phyloP scores from a whole-genome alignment of 2,329 filamentous ascomycete genomes.

The Zymoseptoria crescenta region DNA sequence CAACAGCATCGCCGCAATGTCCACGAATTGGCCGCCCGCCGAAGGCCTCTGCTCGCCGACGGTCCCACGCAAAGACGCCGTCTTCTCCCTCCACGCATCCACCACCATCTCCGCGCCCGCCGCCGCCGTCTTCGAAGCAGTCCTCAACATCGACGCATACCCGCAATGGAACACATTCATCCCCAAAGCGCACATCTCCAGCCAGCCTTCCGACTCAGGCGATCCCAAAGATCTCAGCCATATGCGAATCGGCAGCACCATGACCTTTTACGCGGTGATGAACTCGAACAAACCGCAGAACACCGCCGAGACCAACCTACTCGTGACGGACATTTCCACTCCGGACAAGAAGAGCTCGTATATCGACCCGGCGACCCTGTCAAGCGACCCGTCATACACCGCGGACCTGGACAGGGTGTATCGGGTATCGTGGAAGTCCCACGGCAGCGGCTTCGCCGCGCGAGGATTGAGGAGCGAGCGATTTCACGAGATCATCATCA shows the following conservation, averaged over 20 bases:
- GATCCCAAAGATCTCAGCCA: slow-evolving; percentile 4
- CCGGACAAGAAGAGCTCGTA: slow-evolving; percentile 18
- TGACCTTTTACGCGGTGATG: slow-evolving; percentile 24
- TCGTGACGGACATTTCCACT: slow-evolving; percentile 22
- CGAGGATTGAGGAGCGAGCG: slow-evolving; percentile 20
- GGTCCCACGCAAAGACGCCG: slow-evolving; percentile 16
- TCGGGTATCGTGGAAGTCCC: slow-evolving; percentile 19
- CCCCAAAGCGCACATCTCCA: slow-evolving; percentile 33
- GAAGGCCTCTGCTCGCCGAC: slow-evolving; percentile 18
- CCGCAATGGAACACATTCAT: slow-evolving; percentile 38
- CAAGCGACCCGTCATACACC: slow-evolving; percentile 13
- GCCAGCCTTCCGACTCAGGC: slow-evolving; percentile 6
- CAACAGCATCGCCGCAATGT: neutral
- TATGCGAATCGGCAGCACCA: slow-evolving; percentile 13
- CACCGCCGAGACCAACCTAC: slow-evolving; percentile 13
- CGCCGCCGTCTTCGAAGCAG: slow-evolving; percentile 32
- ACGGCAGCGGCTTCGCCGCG: slow-evolving; percentile 16
- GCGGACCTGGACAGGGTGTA: slow-evolving; percentile 19
- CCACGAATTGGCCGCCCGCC: slow-evolving; percentile 17
- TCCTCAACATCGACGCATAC: slow-evolving; percentile 38
- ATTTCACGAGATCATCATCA: slow-evolving; percentile 24
- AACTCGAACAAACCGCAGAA: slow-evolving; percentile 19
- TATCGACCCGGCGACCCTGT: slow-evolving; percentile 10
- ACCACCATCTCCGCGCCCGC: slow-evolving; percentile 33
- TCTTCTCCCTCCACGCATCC: slow-evolving; percentile 18